Evolutionary conservation across 257 asterid genomes (phyloP).

Genomic region (Parsonsia alboflavescens): DNA sequence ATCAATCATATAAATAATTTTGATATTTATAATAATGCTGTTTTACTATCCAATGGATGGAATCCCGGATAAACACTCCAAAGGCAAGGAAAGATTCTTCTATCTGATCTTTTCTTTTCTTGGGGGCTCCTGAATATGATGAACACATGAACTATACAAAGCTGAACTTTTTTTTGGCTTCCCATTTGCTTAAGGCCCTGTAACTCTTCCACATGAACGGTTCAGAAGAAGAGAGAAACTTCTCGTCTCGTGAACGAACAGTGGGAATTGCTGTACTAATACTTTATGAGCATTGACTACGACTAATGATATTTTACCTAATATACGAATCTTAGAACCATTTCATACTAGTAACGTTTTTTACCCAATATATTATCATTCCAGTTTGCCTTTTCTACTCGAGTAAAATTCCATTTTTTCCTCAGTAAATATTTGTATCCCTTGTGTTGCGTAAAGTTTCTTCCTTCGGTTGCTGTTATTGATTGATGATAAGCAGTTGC

Average conservation of each 20-base stretch:
- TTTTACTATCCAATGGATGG: too few species aligned
- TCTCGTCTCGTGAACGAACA: not conserved
- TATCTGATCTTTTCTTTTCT: not conserved
- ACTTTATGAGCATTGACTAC: conserved; percentile 6
- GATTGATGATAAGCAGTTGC: not conserved
- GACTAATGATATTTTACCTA: conserved; percentile 12
- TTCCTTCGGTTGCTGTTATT: not conserved
- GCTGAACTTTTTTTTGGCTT: not conserved
- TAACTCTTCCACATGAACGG: conserved; percentile 2
- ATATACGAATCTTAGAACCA: too few species aligned
- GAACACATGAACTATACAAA: not conserved
- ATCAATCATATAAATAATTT: too few species aligned
- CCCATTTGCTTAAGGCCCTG: not conserved
- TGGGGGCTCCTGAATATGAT: not conserved
- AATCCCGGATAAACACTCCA: not conserved
- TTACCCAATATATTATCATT: too few species aligned
- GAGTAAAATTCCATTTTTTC: not conserved
- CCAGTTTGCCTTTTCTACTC: not conserved
- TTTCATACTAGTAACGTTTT: too few species aligned
- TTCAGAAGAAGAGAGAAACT: not conserved
- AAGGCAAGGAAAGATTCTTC: not conserved
- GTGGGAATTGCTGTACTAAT: not conserved
- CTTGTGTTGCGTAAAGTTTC: not conserved
- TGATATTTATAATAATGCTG: too few species aligned
- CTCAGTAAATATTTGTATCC: too few species aligned